These are phyloP conservation scores for Trifolium repens DNA, from an alignment of 306 rosid species.

Conservation along the genomic window DNA sequence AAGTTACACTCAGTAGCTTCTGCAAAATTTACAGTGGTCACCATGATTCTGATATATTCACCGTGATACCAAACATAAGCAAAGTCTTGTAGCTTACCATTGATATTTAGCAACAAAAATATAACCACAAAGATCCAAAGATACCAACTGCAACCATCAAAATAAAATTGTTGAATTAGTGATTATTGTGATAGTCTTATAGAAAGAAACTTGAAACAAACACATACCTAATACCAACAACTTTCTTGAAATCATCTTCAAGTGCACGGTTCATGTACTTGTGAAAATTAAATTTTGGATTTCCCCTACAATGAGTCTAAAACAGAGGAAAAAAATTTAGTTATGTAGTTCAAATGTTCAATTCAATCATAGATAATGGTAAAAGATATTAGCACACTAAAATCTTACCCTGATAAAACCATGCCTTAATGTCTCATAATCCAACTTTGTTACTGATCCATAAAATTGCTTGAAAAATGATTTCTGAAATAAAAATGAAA, in stretches of 20 bases:
- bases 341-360: not conserved
- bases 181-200: slow-evolving; percentile 25
- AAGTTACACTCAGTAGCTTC: no score
- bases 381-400: slow-evolving; percentile 8
- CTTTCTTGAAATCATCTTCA: slow-evolving; percentile 88
- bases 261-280: slow-evolving; percentile 91
- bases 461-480: slow-evolving; percentile 83
- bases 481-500: slow-evolving; percentile 49
- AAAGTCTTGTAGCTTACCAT: slow-evolving; percentile 54
- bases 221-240: slow-evolving; percentile 87
- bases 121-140: slow-evolving; percentile 86
- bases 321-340: slow-evolving; percentile 10
- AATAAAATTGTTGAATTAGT: slow-evolving; percentile 31
- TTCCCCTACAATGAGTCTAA: slow-evolving; percentile 75
- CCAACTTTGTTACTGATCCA: slow-evolving; percentile 81
- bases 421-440: slow-evolving; percentile 67
- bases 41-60: no score
- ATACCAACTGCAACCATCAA: slow-evolving; percentile 76
- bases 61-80: no score
- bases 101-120: slow-evolving; percentile 76
- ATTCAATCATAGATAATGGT: not conserved
- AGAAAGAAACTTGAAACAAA: slow-evolving; percentile 34
- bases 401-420: slow-evolving; percentile 81
- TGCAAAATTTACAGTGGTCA: no score
- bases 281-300: slow-evolving; percentile 80